Evolutionary conservation across 1,284 basidiomycete species (phyloP).

Genomic region (Pseudozyma thailandica): DNA sequence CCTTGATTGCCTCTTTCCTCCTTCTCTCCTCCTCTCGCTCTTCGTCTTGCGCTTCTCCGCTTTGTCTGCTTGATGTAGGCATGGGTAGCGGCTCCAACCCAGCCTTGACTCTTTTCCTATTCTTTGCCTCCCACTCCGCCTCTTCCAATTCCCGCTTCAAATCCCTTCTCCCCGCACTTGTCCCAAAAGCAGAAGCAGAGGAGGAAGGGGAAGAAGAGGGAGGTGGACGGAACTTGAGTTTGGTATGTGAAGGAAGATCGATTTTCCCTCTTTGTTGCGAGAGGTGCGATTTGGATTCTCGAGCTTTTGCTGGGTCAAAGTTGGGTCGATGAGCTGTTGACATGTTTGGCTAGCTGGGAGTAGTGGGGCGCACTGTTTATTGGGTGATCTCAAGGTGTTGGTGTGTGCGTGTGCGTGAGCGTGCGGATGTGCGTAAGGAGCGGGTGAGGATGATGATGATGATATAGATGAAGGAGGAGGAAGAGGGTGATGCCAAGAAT

Average conservation of each 20-base stretch:
- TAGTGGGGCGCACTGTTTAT: not conserved
- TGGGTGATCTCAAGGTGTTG: no score
- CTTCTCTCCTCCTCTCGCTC: not conserved
- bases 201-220: conserved; percentile 18
- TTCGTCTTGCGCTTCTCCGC: not conserved
- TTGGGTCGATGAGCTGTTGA: conserved; percentile 65
- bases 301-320: conserved; percentile 60
- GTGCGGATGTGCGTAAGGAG: not conserved
- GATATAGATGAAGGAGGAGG: not conserved
- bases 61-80: not conserved
- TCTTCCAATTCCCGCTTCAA: conserved; percentile 57
- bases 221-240: conserved; percentile 63
- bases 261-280: conserved; percentile 30
- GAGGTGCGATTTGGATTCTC: conserved; percentile 45
- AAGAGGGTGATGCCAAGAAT: not conserved
- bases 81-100: conserved; percentile 5
- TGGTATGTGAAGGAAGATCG: conserved; percentile 58
- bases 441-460: not conserved
- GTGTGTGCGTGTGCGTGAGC: no score
- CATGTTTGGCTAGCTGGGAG: conserved; percentile 26
- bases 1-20: conserved; percentile 2
- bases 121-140: conserved; percentile 51
- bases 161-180: conserved; percentile 30
- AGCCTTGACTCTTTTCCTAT: conserved; percentile 27
- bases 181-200: not conserved